Percentiles rank a stretch among this genome's conserved stretches.
These are phyloP conservation scores for Ascoidea asiatica DNA, from an alignment of 805 yeast species.

Conservation along the genomic window DNA sequence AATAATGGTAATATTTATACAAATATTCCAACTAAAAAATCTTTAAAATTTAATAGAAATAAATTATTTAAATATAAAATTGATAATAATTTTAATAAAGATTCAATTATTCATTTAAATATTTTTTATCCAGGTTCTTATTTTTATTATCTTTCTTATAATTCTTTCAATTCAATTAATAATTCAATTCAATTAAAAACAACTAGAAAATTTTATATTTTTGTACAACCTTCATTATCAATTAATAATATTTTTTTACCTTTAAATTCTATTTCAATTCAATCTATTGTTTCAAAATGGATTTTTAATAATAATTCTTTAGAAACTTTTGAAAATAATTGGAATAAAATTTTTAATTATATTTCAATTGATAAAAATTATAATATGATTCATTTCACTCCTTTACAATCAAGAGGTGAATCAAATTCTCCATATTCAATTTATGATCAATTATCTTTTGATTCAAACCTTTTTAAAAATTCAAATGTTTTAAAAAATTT, in stretches of 20 bases:
- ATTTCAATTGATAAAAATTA: conserved; percentile 60
- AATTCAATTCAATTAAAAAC: conserved; percentile 22
- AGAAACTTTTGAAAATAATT: too few species aligned
- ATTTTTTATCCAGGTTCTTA: conserved; percentile 70
- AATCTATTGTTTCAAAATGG: conserved; percentile 86
- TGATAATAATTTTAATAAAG: conserved; percentile 47
- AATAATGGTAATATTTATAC: conserved; percentile 63
- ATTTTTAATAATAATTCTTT: conserved; percentile 40
- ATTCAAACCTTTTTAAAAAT: conserved; percentile 45
- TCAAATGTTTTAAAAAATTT: conserved; percentile 39
- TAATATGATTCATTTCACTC: conserved; percentile 94
- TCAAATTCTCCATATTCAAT: conserved; percentile 92
- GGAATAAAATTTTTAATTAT: conserved; percentile 54
- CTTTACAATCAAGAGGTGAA: conserved; percentile 78
- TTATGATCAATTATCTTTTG: conserved; percentile 72
- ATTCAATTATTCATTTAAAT: conserved; percentile 44
- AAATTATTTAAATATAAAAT: conserved; percentile 38
- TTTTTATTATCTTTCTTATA: conserved; percentile 56
- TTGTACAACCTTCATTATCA: conserved; percentile 63
- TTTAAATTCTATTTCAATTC: conserved; percentile 67
- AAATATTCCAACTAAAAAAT: conserved; percentile 44
- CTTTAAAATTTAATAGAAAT: conserved; percentile 38
- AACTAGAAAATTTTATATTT: conserved; percentile 48
- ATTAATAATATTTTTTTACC: conserved; percentile 46
- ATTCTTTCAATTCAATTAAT: conserved; percentile 16